Percentiles rank a stretch among this genome's conserved stretches.
phyloP scores from a whole-genome alignment of 176 grass and related monocot species.

The Leersia perrieri region DNA sequence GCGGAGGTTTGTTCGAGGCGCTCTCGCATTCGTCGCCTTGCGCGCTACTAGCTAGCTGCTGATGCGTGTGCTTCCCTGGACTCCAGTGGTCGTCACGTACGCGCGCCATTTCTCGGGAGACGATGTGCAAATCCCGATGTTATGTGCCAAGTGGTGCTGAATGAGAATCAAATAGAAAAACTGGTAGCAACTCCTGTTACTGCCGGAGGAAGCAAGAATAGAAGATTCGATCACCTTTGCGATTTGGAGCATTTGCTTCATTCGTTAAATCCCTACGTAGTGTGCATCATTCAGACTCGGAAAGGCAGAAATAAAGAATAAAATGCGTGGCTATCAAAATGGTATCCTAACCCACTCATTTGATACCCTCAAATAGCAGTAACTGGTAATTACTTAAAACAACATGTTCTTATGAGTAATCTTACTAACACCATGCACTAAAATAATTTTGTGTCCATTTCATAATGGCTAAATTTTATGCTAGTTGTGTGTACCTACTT shows the following conservation, averaged over 20 bases:
- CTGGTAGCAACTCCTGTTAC: conserved; percentile 28
- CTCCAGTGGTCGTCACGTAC: conserved; percentile 6
- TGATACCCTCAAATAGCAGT: neutral
- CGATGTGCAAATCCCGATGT: conserved; percentile 38
- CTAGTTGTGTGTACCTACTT: too few relatives aligned
- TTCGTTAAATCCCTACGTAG: neutral
- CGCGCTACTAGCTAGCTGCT: neutral
- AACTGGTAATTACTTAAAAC: neutral
- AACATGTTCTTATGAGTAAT: neutral
- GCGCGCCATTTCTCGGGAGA: conserved; percentile 35
- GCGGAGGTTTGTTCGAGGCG: conserved; percentile 14
- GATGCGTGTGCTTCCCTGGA: neutral
- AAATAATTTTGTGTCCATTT: too few relatives aligned
- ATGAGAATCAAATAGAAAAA: conserved; percentile 44
- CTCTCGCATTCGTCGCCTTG: conserved; percentile 17
- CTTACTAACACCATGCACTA: neutral
- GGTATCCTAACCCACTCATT: neutral
- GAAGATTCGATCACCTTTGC: neutral
- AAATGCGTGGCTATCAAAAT: neutral
- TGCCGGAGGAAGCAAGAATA: conserved; percentile 39
- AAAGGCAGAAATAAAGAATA: neutral
- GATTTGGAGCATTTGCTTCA: neutral
- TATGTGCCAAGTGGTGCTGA: conserved; percentile 25
- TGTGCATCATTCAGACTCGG: neutral
- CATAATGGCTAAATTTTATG: too few relatives aligned